Percentiles rank a stretch among this genome's conserved stretches.
Evolutionary conservation across 768 basidiomycete species (phyloP).

Genomic region (Mycena chlorophos): DNA sequence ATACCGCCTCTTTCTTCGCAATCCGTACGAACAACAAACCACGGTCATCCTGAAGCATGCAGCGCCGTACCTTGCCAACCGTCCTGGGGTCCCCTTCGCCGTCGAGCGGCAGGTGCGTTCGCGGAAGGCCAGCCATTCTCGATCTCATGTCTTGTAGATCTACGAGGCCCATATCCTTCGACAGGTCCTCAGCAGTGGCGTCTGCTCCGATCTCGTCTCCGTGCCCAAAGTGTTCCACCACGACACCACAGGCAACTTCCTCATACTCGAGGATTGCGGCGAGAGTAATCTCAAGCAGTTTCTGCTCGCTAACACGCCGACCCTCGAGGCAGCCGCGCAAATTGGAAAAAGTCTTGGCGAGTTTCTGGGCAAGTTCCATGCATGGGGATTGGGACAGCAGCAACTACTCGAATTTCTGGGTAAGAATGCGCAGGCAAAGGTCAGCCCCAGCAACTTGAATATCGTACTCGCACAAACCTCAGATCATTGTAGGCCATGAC

Average conservation of each 20-base stretch:
- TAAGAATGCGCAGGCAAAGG: slow-evolving; percentile 36
- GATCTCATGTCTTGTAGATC: slow-evolving; percentile 3
- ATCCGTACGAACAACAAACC: slow-evolving; percentile 27
- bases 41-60: slow-evolving; percentile 49
- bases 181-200: slow-evolving; percentile 28
- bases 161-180: slow-evolving; percentile 35
- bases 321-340: slow-evolving; percentile 33
- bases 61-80: slow-evolving; percentile 31
- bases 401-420: slow-evolving; percentile 37
- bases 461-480: no score
- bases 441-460: no score
- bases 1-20: slow-evolving; percentile 38
- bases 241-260: slow-evolving; percentile 40
- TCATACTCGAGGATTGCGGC: slow-evolving; percentile 56
- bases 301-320: slow-evolving; percentile 35
- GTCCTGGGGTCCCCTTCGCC: slow-evolving; percentile 28
- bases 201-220: slow-evolving; percentile 28
- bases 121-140: neutral
- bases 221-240: slow-evolving; percentile 42
- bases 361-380: slow-evolving; percentile 57
- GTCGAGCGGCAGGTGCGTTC: slow-evolving; percentile 45
- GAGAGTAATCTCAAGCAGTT: slow-evolving; percentile 41
- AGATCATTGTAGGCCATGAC: slow-evolving; percentile 26
- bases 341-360: slow-evolving; percentile 56
- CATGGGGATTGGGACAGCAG: slow-evolving; percentile 38